Conservation (phyloP, 106 monocot genomes). For the Allium sativum region DNA sequence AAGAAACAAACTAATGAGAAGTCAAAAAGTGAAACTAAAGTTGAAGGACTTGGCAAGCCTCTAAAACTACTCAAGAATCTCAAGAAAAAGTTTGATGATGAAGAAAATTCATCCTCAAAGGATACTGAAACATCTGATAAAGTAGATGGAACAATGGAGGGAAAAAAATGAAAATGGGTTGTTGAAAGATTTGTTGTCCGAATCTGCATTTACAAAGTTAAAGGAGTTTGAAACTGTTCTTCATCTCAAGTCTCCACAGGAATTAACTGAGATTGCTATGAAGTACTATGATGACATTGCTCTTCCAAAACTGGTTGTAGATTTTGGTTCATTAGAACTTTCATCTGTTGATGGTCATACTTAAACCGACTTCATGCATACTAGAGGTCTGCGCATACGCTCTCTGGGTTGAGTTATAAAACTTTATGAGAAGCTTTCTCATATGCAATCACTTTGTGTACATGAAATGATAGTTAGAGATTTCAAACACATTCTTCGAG, state of each 20-base stretch:
- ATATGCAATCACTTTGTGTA: slow-evolving; percentile 90
- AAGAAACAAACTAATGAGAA: slow-evolving; percentile 54
- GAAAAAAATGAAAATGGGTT: no score
- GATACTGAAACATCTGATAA: slow-evolving; percentile 92
- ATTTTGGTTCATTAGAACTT: slow-evolving; percentile 99
- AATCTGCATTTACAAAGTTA: no score
- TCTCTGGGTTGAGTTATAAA: slow-evolving; percentile 91
- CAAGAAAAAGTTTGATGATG: slow-evolving; percentile 43
- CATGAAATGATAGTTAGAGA: slow-evolving; percentile 98
- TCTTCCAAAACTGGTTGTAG: slow-evolving; percentile 91
- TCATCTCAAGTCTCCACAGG: slow-evolving; percentile 66
- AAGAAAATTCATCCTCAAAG: slow-evolving; percentile 26
- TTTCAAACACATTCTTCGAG: slow-evolving; percentile 85
- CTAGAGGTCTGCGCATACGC: slow-evolving; percentile 80
- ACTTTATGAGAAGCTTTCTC: slow-evolving; percentile 90
- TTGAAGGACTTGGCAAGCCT: slow-evolving; percentile 99
- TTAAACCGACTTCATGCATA: slow-evolving; percentile 98
- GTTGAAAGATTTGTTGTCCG: no score
- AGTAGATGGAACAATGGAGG: no score
- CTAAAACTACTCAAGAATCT: slow-evolving; percentile 68
- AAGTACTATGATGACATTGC: slow-evolving; percentile 97
- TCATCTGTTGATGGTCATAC: slow-evolving; percentile 99
- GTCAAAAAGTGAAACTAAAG: slow-evolving; percentile 43
- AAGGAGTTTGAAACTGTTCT: no score
- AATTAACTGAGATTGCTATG: slow-evolving; percentile 78